A percentile compares a stretch with the other conserved stretches of the same genome.
Conservation (phyloP, 2,329 filamentous ascomycete genomes). For the Alternaria sp. region DNA sequence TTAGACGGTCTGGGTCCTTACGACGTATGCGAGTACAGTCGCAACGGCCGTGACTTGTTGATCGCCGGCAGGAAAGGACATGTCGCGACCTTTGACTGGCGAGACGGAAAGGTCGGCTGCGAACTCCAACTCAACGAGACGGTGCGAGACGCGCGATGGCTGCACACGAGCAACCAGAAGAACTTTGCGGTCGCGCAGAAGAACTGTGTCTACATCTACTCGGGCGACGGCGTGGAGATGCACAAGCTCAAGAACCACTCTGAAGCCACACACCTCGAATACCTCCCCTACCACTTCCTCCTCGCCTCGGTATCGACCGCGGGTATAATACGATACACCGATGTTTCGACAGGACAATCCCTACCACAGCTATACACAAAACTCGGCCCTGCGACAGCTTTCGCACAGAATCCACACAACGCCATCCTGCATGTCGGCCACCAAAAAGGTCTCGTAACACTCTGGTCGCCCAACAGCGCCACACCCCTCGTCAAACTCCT, state of each 20-base stretch:
- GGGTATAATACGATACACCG: slow-evolving; percentile 87
- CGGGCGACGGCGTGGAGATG: slow-evolving; percentile 85
- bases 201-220: slow-evolving; percentile 97
- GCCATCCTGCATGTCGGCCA: slow-evolving; percentile 91
- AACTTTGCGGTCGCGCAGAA: slow-evolving; percentile 96
- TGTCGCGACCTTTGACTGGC: slow-evolving; percentile 96
- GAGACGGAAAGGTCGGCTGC: slow-evolving; percentile 86
- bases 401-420: slow-evolving; percentile 90
- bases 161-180: slow-evolving; percentile 82
- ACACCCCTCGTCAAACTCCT: slow-evolving; percentile 90
- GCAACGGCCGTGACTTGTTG: slow-evolving; percentile 85
- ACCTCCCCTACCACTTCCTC: slow-evolving; percentile 94
- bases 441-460: slow-evolving; percentile 90
- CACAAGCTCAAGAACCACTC: slow-evolving; percentile 90
- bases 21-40: slow-evolving; percentile 83
- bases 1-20: slow-evolving; percentile 82
- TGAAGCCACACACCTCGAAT: slow-evolving; percentile 93
- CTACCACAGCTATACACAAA: slow-evolving; percentile 85
- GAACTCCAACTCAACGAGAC: slow-evolving; percentile 92
- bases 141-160: slow-evolving; percentile 84
- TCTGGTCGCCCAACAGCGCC: slow-evolving; percentile 93
- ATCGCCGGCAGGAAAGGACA: slow-evolving; percentile 91
- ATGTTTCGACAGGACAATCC: slow-evolving; percentile 90
- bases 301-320: slow-evolving; percentile 84
- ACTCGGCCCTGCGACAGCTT: slow-evolving; percentile 80